These are phyloP conservation scores for Boletus tomentosulus DNA, from an alignment of 768 basidiomycete species.

Conservation along the genomic window DNA sequence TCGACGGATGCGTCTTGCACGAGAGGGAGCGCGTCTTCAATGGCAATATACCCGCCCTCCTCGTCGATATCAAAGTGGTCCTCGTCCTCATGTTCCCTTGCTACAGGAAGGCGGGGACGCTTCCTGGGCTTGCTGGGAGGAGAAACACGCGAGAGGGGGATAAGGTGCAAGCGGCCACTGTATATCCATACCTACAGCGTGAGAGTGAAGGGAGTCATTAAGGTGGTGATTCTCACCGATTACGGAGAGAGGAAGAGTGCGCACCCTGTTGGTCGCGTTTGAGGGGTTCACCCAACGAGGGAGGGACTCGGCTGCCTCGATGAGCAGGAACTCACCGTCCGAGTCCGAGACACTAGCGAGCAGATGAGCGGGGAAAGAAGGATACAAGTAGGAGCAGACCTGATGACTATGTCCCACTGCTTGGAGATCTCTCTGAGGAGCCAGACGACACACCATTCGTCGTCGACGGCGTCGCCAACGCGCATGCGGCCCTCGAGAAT, in stretches of 20 bases:
- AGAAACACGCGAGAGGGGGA: slow-evolving; percentile 77
- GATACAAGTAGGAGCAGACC: slow-evolving; percentile 44
- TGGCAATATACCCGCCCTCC: slow-evolving; percentile 49
- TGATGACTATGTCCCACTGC: slow-evolving; percentile 76
- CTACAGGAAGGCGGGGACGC: slow-evolving; percentile 42
- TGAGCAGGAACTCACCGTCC: slow-evolving; percentile 94
- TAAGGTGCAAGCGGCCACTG: slow-evolving; percentile 75
- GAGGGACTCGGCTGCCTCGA: slow-evolving; percentile 89
- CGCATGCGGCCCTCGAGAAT: slow-evolving; percentile 80
- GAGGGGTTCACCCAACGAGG: slow-evolving; percentile 89
- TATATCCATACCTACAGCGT: slow-evolving; percentile 86
- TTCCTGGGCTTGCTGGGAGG: slow-evolving; percentile 51
- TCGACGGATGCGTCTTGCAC: slow-evolving; percentile 50
- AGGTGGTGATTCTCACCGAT: slow-evolving; percentile 32
- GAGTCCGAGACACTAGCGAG: slow-evolving; percentile 60
- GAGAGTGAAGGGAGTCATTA: slow-evolving; percentile 26
- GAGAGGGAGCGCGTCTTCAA: slow-evolving; percentile 59
- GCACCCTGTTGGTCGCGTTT: slow-evolving; percentile 90
- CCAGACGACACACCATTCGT: slow-evolving; percentile 97
- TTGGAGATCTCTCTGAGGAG: slow-evolving; percentile 71
- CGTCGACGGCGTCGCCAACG: slow-evolving; percentile 95
- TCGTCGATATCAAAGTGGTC: slow-evolving; percentile 36
- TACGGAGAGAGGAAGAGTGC: slow-evolving; percentile 33
- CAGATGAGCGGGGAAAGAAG: neutral
- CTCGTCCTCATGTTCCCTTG: slow-evolving; percentile 50